A percentile compares a stretch with the other conserved stretches of the same genome.
Evolutionary conservation across 768 basidiomycete genomes (phyloP).

Genomic region (Mycena leptocephala): DNA sequence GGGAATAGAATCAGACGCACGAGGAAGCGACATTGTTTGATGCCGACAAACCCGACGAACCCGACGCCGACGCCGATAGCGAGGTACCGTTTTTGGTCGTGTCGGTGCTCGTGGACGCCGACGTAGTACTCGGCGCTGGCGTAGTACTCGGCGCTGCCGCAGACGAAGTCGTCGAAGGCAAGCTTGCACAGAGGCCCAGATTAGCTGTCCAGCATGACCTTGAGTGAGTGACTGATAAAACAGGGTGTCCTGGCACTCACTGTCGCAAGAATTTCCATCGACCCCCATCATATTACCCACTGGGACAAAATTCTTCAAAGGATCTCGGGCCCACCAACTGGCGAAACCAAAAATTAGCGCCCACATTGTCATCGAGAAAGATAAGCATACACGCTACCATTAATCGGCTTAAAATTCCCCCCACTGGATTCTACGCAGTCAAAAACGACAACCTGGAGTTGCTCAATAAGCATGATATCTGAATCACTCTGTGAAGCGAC

Average conservation of each 20-base stretch:
- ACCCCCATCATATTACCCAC: slow-evolving; percentile 5
- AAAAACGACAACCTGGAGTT: neutral
- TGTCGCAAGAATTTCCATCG: neutral
- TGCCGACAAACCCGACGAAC: too few species aligned
- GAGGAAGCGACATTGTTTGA: too few species aligned
- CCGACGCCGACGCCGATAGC: too few species aligned
- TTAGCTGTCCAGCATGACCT: too few species aligned
- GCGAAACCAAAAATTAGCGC: neutral
- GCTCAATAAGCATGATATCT: neutral
- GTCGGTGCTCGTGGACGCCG: too few species aligned
- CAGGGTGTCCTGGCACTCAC: neutral
- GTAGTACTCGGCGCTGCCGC: too few species aligned
- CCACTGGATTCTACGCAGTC: neutral
- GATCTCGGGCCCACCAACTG: slow-evolving; percentile 13
- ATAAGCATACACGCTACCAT: neutral
- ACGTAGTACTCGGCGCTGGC: too few species aligned
- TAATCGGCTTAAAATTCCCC: neutral
- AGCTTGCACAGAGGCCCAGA: too few species aligned
- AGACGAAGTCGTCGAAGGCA: too few species aligned
- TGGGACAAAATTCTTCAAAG: slow-evolving; percentile 5
- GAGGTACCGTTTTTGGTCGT: too few species aligned
- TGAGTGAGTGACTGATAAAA: too few species aligned
- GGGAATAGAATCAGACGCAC: too few species aligned
- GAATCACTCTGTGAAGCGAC: neutral
- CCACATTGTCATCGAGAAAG: neutral